Evolutionary conservation across 2,329 filamentous ascomycete genomes (phyloP), one percentile per base, ranked within the genome.

Genomic region (Cytospora schulzeri): DNA sequence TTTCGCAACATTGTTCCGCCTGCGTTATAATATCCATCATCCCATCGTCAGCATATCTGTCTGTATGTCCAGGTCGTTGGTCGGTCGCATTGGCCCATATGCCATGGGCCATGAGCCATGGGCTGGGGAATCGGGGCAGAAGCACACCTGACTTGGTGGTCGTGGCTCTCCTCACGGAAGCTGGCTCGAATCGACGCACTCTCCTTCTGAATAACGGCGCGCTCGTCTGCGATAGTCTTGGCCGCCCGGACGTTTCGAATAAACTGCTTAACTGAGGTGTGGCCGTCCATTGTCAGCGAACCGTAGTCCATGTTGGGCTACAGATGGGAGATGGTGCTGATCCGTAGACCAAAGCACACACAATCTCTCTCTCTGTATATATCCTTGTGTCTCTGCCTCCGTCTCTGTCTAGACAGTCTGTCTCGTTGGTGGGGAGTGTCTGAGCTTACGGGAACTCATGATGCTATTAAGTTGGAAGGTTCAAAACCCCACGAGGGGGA

Each of bases 1-100:
- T 79, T 99, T 99, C 66, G 95, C 93, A 72, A 99, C 95, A 85
- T 99, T 99, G 83, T 99, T 99, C 76, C 95, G 89, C 80, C 94
- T 97, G 77, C 64, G 52, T 33, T 45, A 33, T 45, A 28, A 59
- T 54, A 62, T 67, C 55, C 67, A 71, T 66, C 65, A 71, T 8
- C 67, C n/a, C 65, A 63, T 50, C 50, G 63, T 52, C 52, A 62
- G 62, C 58, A 41, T 54, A 1, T 38, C 11, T 45, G 14, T 52
- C 48, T 41, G 38, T n/a, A 17, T 41, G 15, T n/a, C 38, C 38
- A 41, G 38, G 50, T 35, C n/a, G n/a, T n/a, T 5, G 60, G 51
- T 28, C 29, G 54, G 38, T 38, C 66, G 56, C 66, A n/a, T 60
- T 41, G 24, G 29, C 6, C 22, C 11, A 12, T 24, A 35, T 17